These are phyloP conservation scores for Sclerotinia borealis DNA, from an alignment of 2,329 filamentous ascomycete species.

Conservation along the genomic window DNA sequence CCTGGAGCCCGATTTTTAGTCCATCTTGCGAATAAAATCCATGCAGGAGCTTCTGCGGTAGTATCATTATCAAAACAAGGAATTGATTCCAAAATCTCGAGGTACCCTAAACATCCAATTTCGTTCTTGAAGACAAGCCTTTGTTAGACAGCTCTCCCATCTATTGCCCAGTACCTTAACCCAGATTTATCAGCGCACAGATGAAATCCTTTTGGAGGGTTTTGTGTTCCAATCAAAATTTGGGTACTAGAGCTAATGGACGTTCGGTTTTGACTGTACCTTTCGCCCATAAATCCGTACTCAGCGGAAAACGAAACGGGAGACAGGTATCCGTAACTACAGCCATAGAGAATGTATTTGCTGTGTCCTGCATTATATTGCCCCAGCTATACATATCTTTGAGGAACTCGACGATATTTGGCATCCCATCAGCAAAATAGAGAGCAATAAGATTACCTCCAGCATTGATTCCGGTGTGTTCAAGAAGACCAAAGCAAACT, in stretches of 20 bases:
- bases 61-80: too few species aligned
- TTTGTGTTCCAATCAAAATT: not conserved
- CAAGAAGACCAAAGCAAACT: not conserved
- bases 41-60: too few species aligned
- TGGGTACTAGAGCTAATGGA: not conserved
- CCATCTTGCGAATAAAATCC: not conserved
- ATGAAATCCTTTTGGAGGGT: not conserved
- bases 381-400: not conserved
- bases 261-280: not conserved
- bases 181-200: too few species aligned
- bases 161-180: too few species aligned
- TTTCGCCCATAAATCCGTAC: not conserved
- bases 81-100: too few species aligned
- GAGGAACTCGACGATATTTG: not conserved
- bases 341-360: not conserved
- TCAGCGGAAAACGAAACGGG: not conserved
- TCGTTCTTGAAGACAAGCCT: not conserved
- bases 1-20: not conserved
- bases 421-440: too few species aligned
- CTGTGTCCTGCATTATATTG: not conserved
- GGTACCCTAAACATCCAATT: rapidly evolving
- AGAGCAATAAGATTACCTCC: not conserved
- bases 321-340: not conserved
- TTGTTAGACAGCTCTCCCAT: not conserved
- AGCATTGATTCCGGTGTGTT: not conserved